Evolutionary conservation across 176 grass and related monocot genomes (phyloP).

Genomic region (Ampelocalamus luodianensis): DNA sequence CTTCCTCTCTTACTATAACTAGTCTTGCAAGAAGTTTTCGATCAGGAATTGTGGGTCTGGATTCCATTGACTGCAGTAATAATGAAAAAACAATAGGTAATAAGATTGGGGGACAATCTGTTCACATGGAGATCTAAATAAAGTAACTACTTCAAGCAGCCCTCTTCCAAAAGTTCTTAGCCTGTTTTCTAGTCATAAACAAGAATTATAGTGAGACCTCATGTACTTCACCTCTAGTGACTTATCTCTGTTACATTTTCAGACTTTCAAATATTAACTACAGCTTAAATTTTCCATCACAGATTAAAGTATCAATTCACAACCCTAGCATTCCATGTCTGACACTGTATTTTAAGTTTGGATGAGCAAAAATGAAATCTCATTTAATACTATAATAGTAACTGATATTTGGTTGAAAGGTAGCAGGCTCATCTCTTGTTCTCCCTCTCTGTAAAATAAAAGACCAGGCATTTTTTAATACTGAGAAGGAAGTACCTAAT

Average conservation of each 20-base stretch:
- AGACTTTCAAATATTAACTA: slow-evolving; percentile 29
- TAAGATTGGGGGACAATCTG: background rate
- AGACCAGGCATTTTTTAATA: background rate
- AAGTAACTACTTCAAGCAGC: slow-evolving; percentile 15
- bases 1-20: slow-evolving; percentile 90
- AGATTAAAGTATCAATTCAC: background rate
- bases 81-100: slow-evolving; percentile 14
- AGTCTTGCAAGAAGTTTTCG: slow-evolving; percentile 84
- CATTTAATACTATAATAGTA: background rate
- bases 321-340: background rate
- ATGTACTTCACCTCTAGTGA: background rate
- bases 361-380: background rate
- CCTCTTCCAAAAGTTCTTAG: background rate
- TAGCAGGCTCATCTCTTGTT: background rate
- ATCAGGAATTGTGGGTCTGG: slow-evolving; percentile 71
- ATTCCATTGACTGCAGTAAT: slow-evolving; percentile 76
- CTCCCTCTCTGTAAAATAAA: slow-evolving; percentile 14
- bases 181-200: background rate
- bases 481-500: background rate
- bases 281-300: background rate
- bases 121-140: slow-evolving; percentile 23
- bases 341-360: background rate
- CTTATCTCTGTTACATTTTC: background rate
- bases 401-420: background rate
- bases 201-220: slow-evolving; percentile 4